Conservation (phyloP, 2,329 filamentous ascomycete genomes). For the Helminthosporium solani region DNA sequence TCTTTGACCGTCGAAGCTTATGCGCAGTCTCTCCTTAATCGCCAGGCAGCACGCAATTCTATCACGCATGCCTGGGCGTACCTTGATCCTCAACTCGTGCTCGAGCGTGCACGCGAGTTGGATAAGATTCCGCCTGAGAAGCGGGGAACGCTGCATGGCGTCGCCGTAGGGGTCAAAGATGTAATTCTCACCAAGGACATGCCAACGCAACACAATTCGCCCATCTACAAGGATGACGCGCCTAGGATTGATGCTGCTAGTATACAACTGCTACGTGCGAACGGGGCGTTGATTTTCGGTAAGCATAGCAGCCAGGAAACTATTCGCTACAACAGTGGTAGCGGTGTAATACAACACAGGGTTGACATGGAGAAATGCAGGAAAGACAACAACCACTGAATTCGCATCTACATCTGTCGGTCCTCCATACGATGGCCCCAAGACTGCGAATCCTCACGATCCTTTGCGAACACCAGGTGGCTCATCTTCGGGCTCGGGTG, state of each 20-base stretch:
- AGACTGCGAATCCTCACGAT: slow-evolving; percentile 60
- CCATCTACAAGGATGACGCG: slow-evolving; percentile 52
- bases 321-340: neutral
- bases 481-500: slow-evolving; percentile 66
- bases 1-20: slow-evolving; percentile 30
- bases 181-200: slow-evolving; percentile 59
- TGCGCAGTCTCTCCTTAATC: slow-evolving; percentile 28
- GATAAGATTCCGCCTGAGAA: slow-evolving; percentile 51
- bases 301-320: too few species aligned
- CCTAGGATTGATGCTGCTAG: slow-evolving; percentile 55
- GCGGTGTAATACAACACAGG: too few species aligned
- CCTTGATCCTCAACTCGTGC: slow-evolving; percentile 41
- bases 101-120: slow-evolving; percentile 53
- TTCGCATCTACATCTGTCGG: slow-evolving; percentile 60
- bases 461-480: slow-evolving; percentile 61
- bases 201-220: slow-evolving; percentile 59
- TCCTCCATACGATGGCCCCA: slow-evolving; percentile 35
- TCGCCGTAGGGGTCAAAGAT: slow-evolving; percentile 62
- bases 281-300: slow-evolving; percentile 59
- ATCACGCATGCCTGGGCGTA: slow-evolving; percentile 35
- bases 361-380: too few species aligned
- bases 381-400: slow-evolving; percentile 62
- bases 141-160: slow-evolving; percentile 58
- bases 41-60: slow-evolving; percentile 27
- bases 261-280: slow-evolving; percentile 54